Evolutionary conservation across 208 protist species (phyloP), one percentile per base, ranked within the genome.

Genomic region (Trichomonas gallinae): DNA sequence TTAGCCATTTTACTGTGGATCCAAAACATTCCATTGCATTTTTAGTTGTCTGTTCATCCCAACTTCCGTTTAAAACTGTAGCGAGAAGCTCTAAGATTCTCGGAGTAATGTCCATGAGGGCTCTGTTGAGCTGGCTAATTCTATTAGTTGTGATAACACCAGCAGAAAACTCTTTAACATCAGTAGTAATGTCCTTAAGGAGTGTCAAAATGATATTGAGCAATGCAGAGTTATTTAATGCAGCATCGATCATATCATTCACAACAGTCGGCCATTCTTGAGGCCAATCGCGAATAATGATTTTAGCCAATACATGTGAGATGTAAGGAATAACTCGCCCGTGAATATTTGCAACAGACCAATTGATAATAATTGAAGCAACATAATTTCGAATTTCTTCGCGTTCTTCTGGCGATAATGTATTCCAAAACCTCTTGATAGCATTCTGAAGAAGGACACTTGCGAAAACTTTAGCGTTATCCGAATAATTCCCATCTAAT

Each of bases 211-310:
- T 93, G 44, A 26, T 38, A 48, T 51, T 34, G 26, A 42, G 46
- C 34, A 42, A 34, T 6, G 6, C 21, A 58, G 87, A 15, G 8
- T 48, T 34, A 2, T 9, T n/a, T 8, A 26, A 34, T 51, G 44
- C 87, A 34, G 40, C 8, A 26, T 34, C 4, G 38, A 93, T 48
- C 17, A 93, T 34, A 36, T 93, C 87, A 51, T 51, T 15, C 0
- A 93, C 44, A 93, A 93, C 34, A 34, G 44, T 40, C 13, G 87
- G 87, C 87, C 87, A 93, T 34, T n/a, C 23, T 51, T 93, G 87
- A 38, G 87, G 87, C 87, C 87, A 93, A n/a, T 93, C 87, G 13
- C 34, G 11, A 51, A 93, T n/a, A 93, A 93, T 93, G 2, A 93
- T 51, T 36, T 10, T 38, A 38, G 45, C 40, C 13, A 93, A 15